phyloP scores from a whole-genome alignment of 2,329 filamentous ascomycete genomes.

The Trichoderma sp. region DNA sequence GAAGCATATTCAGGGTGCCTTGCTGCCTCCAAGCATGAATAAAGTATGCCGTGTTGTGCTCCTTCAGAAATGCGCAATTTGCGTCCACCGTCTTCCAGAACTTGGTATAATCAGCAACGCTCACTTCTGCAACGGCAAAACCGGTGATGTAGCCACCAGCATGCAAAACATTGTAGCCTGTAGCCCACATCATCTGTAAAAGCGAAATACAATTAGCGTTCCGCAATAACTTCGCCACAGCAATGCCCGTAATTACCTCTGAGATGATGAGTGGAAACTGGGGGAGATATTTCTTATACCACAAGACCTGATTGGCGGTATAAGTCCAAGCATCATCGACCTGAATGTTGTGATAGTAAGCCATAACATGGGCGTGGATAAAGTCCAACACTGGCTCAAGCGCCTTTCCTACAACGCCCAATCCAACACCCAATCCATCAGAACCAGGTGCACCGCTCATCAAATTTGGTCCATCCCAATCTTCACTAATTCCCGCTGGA shows the following conservation, averaged over 20 bases:
- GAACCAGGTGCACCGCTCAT: constrained; percentile 19
- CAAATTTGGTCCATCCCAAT: constrained; percentile 24
- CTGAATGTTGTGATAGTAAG: constrained; percentile 22
- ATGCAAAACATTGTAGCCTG: constrained; percentile 21
- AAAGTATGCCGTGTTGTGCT: constrained; percentile 23
- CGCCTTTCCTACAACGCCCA: constrained; percentile 18
- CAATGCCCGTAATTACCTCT: background rate
- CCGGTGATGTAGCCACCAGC: constrained; percentile 4
- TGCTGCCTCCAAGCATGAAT: constrained; percentile 24
- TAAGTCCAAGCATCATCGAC: constrained; percentile 22
- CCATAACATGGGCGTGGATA: constrained; percentile 26
- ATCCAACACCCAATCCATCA: background rate
- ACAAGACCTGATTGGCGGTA: constrained; percentile 22
- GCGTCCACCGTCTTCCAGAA: constrained; percentile 25
- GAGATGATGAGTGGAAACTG: constrained; percentile 4
- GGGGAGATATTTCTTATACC: constrained; percentile 6
- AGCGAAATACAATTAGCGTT: constrained; percentile 11
- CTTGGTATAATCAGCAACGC: constrained; percentile 21
- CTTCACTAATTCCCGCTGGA: constrained; percentile 26
- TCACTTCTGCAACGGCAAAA: constrained; percentile 14
- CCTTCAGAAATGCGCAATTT: constrained; percentile 24
- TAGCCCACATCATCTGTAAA: constrained; percentile 25
- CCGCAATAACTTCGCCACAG: background rate
- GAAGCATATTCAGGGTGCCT: constrained; percentile 24
- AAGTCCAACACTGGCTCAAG: constrained; percentile 23